Evolutionary conservation across 1,284 basidiomycete genomes (phyloP), one percentile per base, ranked within the genome.

Genomic region (Porogramme epimiltina): DNA sequence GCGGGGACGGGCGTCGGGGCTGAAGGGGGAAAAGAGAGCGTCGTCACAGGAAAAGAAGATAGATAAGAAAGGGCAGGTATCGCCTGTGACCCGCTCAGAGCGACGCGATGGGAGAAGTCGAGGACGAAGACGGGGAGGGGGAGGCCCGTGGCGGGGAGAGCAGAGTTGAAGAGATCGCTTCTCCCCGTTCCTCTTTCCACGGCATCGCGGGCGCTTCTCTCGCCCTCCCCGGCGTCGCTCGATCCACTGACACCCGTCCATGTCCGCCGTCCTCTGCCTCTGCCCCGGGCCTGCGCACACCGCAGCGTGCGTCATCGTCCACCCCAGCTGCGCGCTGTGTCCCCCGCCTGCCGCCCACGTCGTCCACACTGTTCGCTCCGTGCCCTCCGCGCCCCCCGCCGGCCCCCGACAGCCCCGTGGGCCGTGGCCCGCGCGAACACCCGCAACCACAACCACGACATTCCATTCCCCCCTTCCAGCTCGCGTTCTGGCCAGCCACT

Each of bases 51-150:
- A 49, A 51, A 55, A 52, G 51, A 25, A 51, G 57, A 59, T 59
- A 54, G 57, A 55, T 52, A 52, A 54, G 24, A 38, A 54, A 44
- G 51, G 54, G 37, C 58, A 59, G 55, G 54, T 56, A 59, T 59
- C 58, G 58, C 58, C 58, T 59, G 58, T 56, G 58, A 54, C 58
- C 58, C 51, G 58, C 58, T 59, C 58, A 59, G 58, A 51, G 58
- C 58, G 58, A 59, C 58, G 45, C 36, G 44, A 42, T 43, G 28
- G 42, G 38, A 52, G 44, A 50, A 41, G 42, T 33, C 37, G 51
- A 11, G 45, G 41, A 44, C 42, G 42, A 44, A 38, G 51, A 40
- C 41, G 45, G 42, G 41, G 34, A 33, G 20, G 41, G 34, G 19
- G 45, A 33, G 51, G 34, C 33, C 39, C 37, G 44, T 45, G 39